Base-by-base conservation (phyloP, 208 protist species). In the Strigomonas galati region DNA sequence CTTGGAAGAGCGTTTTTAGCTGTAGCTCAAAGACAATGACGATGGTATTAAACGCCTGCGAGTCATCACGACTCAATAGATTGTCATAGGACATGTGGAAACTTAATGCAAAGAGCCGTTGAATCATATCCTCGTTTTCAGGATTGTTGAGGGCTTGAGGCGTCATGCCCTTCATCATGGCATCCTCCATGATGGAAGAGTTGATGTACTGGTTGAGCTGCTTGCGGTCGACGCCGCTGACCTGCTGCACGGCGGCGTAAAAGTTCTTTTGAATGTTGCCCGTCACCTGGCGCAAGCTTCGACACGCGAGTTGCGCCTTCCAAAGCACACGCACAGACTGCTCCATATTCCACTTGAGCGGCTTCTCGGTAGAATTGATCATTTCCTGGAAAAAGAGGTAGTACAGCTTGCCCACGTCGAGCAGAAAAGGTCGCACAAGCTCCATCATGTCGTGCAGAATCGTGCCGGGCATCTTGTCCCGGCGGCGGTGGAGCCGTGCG, bases 191-290 rank as follows among this genome's bases (percentile, higher is more conserved):
- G 4, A 65, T 58, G 9, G 79, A 78, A 0, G 74, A 77, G 69
- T 59, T 76, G 3, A 70, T 27, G 63, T 84, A 84, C 31, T 61
- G 26, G 27, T 81, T 86, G 23, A 86, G 49, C 27, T 40, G 10
- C 15, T 73, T 15, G 51, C 71, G 76, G 32, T 86, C 80, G 0
- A 56, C 28, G 6, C 9, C 32, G 27, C 57, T 57, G 37, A 82
- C 66, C 65, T 81, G 65, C 53, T 74, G 80, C 40, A 74, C 59
- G 1, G 80, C 80, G n/a, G 76, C 76, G 67, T 74, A 82, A 49
- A 86, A 86, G 71, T 81, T 86, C 3, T 69, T 65, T 67, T 86
- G 80, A 15, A 86, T 79, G 68, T 86, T 86, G 28, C 80, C 80
- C 21, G 74, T 86, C n/a, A 86, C 76, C 40, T 75, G 62, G 2